phyloP scores from a whole-genome alignment of 805 yeast species.

The Candida golubevii region DNA sequence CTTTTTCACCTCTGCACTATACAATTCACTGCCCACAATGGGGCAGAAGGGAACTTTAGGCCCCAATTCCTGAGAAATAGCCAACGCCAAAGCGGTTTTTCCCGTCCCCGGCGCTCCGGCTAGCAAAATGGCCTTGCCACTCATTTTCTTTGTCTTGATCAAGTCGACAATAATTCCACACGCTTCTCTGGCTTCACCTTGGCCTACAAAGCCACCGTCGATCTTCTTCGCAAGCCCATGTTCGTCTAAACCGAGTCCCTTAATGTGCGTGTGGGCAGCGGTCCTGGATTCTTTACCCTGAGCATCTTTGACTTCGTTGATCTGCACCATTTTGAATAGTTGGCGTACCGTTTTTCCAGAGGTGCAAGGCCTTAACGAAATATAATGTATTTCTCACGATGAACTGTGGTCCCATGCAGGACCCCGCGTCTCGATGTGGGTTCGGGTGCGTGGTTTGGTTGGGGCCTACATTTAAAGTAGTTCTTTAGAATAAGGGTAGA shows the following conservation, averaged over 20 bases:
- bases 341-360: too few relatives aligned
- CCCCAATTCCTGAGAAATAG: constrained; percentile 93
- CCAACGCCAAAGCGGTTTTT: constrained; percentile 94
- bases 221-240: constrained; percentile 75
- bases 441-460: too few relatives aligned
- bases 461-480: too few relatives aligned
- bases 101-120: constrained; percentile 99
- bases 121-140: constrained; percentile 90
- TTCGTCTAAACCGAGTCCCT: constrained; percentile 91
- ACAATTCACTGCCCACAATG: constrained; percentile 90
- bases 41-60: constrained; percentile 98
- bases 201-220: constrained; percentile 89
- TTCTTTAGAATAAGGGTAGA: too few relatives aligned
- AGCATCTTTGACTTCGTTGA: constrained; percentile 67
- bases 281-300: constrained; percentile 59
- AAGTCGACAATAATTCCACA: constrained; percentile 93
- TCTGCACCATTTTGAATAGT: constrained; percentile 56
- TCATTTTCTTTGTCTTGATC: constrained; percentile 86
- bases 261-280: constrained; percentile 96
- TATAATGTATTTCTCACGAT: too few relatives aligned
- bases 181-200: constrained; percentile 75
- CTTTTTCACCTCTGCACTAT: constrained; percentile 94
- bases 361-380: too few relatives aligned
- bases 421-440: too few relatives aligned
- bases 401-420: too few relatives aligned